phyloP scores from a whole-genome alignment of 441 rosid species.

The Omphalea diandra region DNA sequence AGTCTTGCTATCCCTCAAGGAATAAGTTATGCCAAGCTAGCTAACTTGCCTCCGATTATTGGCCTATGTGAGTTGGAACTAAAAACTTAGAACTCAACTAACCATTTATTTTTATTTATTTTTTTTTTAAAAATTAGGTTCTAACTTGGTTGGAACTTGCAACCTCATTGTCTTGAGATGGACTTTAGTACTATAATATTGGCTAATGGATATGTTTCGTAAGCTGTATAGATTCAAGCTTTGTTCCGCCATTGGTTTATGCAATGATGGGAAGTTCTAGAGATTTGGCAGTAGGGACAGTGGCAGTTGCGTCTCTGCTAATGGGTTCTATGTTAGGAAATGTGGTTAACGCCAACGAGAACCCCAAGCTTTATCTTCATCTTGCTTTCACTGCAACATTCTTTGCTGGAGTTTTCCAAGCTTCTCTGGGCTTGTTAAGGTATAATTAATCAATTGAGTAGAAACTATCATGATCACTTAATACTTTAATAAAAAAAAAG shows the following conservation, averaged over 20 bases:
- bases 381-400: constrained; percentile 94
- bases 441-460: too few species aligned
- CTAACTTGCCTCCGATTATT: constrained; percentile 92
- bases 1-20: constrained; percentile 97
- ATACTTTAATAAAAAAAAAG: not conserved
- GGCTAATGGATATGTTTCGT: not conserved
- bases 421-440: constrained; percentile 86
- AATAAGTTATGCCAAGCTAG: constrained; percentile 88
- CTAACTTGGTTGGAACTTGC: too few species aligned
- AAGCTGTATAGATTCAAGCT: constrained; percentile 70
- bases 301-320: constrained; percentile 81
- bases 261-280: constrained; percentile 94
- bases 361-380: constrained; percentile 77
- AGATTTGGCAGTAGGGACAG: constrained; percentile 93
- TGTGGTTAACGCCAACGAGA: constrained; percentile 59
- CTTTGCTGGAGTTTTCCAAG: constrained; percentile 81
- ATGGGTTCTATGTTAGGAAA: constrained; percentile 71
- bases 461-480: too few species aligned
- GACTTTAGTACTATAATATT: too few species aligned
- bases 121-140: too few species aligned
- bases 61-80: constrained; percentile 95
- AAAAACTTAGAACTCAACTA: too few species aligned
- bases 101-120: too few species aligned
- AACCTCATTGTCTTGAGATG: too few species aligned
- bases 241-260: constrained; percentile 80